These are phyloP conservation scores for Scolecobasidium constrictum DNA, from an alignment of 2,329 filamentous ascomycete genomes.

Conservation along the genomic window DNA sequence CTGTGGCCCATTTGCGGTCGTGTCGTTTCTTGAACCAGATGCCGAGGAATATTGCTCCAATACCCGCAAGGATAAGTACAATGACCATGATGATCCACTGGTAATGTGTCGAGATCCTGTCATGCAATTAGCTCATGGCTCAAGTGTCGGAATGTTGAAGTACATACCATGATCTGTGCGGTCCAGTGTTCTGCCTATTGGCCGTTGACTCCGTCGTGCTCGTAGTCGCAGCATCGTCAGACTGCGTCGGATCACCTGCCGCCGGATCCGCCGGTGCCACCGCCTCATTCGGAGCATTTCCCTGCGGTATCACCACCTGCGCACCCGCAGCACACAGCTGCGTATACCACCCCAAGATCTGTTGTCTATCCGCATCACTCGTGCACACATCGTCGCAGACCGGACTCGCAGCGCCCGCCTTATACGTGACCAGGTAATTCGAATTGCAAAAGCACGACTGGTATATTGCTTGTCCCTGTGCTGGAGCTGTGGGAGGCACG, in stretches of 20 bases:
- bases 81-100: slow-evolving; percentile 9
- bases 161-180: slow-evolving; percentile 8
- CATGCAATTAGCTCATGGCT: not conserved
- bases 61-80: slow-evolving; percentile 9
- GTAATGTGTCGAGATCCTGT: slow-evolving; percentile 8
- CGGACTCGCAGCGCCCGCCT: slow-evolving; percentile 1
- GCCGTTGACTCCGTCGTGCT: slow-evolving; percentile 1
- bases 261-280: not conserved
- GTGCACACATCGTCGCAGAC: slow-evolving; percentile 6
- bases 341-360: slow-evolving; percentile 7
- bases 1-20: slow-evolving; percentile 1
- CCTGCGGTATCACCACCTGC: slow-evolving; percentile 2
- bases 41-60: slow-evolving; percentile 6
- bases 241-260: not conserved
- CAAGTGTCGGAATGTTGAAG: too few relatives aligned
- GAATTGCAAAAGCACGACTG: slow-evolving; percentile 10
- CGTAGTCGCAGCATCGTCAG: slow-evolving; percentile 1
- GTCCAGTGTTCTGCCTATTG: not conserved
- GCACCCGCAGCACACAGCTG: slow-evolving; percentile 3
- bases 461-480: not conserved
- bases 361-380: not conserved
- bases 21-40: slow-evolving; percentile 8
- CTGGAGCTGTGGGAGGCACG: slow-evolving; percentile 3
- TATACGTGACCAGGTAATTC: slow-evolving; percentile 6
- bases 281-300: not conserved